These are phyloP conservation scores for Epichloe uncinata DNA, from an alignment of 2,329 filamentous ascomycete genomes.

Conservation along the genomic window DNA sequence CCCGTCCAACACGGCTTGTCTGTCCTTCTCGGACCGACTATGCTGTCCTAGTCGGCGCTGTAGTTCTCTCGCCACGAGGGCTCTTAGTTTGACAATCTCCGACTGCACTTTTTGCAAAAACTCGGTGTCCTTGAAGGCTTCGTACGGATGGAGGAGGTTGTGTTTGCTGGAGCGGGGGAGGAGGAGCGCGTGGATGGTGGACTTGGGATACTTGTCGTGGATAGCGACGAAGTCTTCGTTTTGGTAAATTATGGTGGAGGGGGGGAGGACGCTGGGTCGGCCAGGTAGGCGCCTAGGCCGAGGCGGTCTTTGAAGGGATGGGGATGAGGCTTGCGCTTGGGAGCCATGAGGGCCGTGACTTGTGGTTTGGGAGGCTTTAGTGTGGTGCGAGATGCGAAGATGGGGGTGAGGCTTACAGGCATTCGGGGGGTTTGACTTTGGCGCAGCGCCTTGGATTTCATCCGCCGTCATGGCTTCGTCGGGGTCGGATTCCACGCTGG, in stretches of 20 bases:
- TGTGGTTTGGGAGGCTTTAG: constrained; percentile 8
- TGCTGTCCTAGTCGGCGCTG: constrained; percentile 50
- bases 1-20: constrained; percentile 54
- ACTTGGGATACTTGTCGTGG: constrained; percentile 76
- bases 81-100: constrained; percentile 48
- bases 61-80: constrained; percentile 61
- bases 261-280: constrained; percentile 47
- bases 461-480: constrained; percentile 30
- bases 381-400: neutral
- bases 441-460: constrained; percentile 25
- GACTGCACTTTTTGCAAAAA: constrained; percentile 53
- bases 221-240: constrained; percentile 61
- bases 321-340: constrained; percentile 17
- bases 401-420: constrained; percentile 25
- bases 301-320: constrained; percentile 37
- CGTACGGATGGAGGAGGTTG: constrained; percentile 57
- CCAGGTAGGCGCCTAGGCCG: constrained; percentile 54
- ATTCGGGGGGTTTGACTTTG: constrained; percentile 19
- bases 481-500: constrained; percentile 12
- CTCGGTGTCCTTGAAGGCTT: constrained; percentile 54
- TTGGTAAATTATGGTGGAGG: constrained; percentile 48
- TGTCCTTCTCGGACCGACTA: constrained; percentile 49
- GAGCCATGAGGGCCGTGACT: constrained; percentile 26
- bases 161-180: constrained; percentile 56
- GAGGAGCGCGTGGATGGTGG: constrained; percentile 74